These are phyloP conservation scores for Saturnispora saitoi DNA, from an alignment of 805 yeast species.

Conservation along the genomic window DNA sequence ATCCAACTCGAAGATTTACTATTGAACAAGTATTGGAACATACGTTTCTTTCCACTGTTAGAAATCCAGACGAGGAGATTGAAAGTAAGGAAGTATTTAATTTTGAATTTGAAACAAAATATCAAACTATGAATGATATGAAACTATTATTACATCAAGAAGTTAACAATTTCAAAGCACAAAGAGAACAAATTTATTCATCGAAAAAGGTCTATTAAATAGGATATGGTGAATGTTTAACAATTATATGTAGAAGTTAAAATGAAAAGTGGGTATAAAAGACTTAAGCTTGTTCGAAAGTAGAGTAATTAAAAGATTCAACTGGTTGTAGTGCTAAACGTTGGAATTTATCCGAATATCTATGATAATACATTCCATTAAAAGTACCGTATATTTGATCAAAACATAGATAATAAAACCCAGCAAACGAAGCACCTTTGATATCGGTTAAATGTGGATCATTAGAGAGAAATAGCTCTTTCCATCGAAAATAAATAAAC, in stretches of 20 bases:
- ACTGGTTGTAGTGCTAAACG: slow-evolving; percentile 48
- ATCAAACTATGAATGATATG: slow-evolving; percentile 34
- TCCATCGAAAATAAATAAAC: slow-evolving; percentile 86
- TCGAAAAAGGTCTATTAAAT: slow-evolving; percentile 7
- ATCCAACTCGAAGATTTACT: slow-evolving; percentile 41
- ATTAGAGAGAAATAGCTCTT: slow-evolving; percentile 79
- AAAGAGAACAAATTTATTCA: slow-evolving; percentile 12
- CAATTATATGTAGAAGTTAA: background rate
- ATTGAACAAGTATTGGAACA: slow-evolving; percentile 54
- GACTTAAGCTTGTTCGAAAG: slow-evolving; percentile 1
- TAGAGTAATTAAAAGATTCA: background rate
- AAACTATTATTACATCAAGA: slow-evolving; percentile 43
- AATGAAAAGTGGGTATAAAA: background rate
- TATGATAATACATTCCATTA: slow-evolving; percentile 76
- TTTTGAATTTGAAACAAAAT: slow-evolving; percentile 53
- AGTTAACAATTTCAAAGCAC: slow-evolving; percentile 40
- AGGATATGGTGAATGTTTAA: background rate
- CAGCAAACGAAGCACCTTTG: slow-evolving; percentile 79
- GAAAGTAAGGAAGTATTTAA: slow-evolving; percentile 44
- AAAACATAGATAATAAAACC: slow-evolving; percentile 82
- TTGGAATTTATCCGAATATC: slow-evolving; percentile 70
- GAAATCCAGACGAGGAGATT: slow-evolving; percentile 52
- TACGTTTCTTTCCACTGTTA: slow-evolving; percentile 42
- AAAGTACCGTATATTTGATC: slow-evolving; percentile 70
- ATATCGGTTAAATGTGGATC: slow-evolving; percentile 58